Conservation (phyloP, 1,284 basidiomycete genomes). For the Kwoniella shivajii region DNA sequence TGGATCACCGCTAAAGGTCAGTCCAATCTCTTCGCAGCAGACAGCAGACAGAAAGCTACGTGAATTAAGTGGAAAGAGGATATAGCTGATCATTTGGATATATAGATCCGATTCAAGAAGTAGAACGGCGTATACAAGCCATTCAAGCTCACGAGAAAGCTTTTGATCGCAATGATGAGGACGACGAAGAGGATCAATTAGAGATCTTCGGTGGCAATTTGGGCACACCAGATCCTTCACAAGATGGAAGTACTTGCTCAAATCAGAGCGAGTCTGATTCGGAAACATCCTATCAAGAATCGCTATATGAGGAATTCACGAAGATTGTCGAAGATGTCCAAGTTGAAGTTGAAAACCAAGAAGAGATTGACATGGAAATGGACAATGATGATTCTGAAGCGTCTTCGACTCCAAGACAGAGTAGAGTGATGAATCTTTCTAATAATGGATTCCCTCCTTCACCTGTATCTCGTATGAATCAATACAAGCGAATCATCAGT, state of each 20-base stretch:
- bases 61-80: too few relatives aligned
- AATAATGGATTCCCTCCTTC: neutral
- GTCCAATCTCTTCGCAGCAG: too few relatives aligned
- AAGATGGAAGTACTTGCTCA: too few relatives aligned
- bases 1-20: slow-evolving; percentile 25
- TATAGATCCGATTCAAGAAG: slow-evolving; percentile 21
- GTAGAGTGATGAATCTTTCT: neutral
- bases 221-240: neutral
- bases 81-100: neutral
- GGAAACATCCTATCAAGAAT: neutral
- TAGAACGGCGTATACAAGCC: slow-evolving; percentile 5
- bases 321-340: neutral
- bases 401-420: neutral
- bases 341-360: too few relatives aligned
- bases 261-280: neutral
- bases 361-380: neutral
- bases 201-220: slow-evolving; percentile 19
- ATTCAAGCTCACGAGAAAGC: slow-evolving; percentile 4
- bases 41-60: too few relatives aligned
- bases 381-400: neutral
- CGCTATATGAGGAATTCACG: neutral
- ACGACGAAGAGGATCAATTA: slow-evolving; percentile 14
- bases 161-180: slow-evolving; percentile 1
- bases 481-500: neutral
- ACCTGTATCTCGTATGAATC: neutral